Percentiles rank a stretch among this genome's conserved stretches.
phyloP scores from a whole-genome alignment of 2,329 filamentous ascomycete genomes.

The Penicillium sumatraense region DNA sequence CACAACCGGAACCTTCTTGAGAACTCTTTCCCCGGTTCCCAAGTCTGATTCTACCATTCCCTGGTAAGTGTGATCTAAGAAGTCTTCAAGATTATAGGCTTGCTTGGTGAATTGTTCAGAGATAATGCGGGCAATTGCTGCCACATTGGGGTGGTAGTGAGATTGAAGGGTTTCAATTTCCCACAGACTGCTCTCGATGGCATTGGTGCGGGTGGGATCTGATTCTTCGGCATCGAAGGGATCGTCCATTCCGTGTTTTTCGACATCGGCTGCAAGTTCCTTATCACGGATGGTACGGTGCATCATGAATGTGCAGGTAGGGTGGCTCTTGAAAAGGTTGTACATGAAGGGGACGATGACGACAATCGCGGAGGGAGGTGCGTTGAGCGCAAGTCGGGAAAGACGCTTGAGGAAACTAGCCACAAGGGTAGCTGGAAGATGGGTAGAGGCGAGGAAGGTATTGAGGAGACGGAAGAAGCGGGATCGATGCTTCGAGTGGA shows the following conservation, averaged over 20 bases:
- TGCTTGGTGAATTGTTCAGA: conserved; percentile 97
- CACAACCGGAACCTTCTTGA: conserved; percentile 85
- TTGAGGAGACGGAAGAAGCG: conserved; percentile 91
- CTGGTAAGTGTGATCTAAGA: conserved; percentile 88
- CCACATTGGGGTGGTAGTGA: conserved; percentile 97
- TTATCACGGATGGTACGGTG: conserved; percentile 72
- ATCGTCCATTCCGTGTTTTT: conserved; percentile 69
- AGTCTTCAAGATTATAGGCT: conserved; percentile 94
- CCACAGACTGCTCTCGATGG: conserved; percentile 94
- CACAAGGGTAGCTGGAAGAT: conserved; percentile 87
- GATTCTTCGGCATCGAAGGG: conserved; percentile 75
- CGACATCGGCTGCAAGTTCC: conserved; percentile 62
- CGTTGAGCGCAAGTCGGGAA: conserved; percentile 79
- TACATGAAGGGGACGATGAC: conserved; percentile 91
- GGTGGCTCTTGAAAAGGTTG: conserved; percentile 89
- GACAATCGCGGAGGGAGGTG: conserved; percentile 87
- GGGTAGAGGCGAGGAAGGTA: conserved; percentile 86
- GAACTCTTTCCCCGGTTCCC: conserved; percentile 64
- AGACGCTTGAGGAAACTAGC: conserved; percentile 97
- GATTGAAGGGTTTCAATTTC: conserved; percentile 88
- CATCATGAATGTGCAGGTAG: conserved; percentile 93
- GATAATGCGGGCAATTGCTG: conserved; percentile 89
- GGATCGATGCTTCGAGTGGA: conserved; percentile 93
- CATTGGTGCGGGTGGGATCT: conserved; percentile 82
- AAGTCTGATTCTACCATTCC: conserved; percentile 81